Conservation (phyloP, 306 rosid species). For the Spatholobus suberectus region DNA sequence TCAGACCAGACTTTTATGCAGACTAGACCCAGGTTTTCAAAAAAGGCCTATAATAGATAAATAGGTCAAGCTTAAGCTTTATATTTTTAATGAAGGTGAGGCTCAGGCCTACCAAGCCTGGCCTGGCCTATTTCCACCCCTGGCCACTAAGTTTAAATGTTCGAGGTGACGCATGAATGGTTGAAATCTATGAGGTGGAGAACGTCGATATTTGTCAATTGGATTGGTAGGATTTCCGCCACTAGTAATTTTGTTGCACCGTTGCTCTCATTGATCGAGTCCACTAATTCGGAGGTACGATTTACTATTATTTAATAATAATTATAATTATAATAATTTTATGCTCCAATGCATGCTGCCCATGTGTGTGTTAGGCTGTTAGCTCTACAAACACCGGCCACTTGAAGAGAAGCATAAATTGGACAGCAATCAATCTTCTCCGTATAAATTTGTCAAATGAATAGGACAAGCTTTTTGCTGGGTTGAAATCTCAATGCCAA, state of each 20-base stretch:
- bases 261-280: neutral
- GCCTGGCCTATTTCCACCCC: too few species aligned
- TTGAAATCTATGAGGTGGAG: neutral
- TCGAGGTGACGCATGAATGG: neutral
- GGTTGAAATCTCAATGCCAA: neutral
- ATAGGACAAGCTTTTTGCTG: neutral
- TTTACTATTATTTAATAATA: neutral
- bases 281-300: neutral
- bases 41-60: too few species aligned
- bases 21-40: too few species aligned
- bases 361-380: neutral
- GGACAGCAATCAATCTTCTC: neutral
- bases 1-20: too few species aligned
- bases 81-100: too few species aligned
- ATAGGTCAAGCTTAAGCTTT: too few species aligned
- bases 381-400: too few species aligned
- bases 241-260: neutral
- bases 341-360: slow-evolving; percentile 24
- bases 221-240: neutral
- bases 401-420: too few species aligned
- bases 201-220: neutral
- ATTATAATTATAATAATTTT: neutral
- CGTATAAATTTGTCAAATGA: neutral
- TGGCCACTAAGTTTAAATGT: slow-evolving; percentile 1
- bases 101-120: too few species aligned